Evolutionary conservation across 2,329 filamentous ascomycete genomes (phyloP).

Genomic region (Pestalotiopsis sp.): DNA sequence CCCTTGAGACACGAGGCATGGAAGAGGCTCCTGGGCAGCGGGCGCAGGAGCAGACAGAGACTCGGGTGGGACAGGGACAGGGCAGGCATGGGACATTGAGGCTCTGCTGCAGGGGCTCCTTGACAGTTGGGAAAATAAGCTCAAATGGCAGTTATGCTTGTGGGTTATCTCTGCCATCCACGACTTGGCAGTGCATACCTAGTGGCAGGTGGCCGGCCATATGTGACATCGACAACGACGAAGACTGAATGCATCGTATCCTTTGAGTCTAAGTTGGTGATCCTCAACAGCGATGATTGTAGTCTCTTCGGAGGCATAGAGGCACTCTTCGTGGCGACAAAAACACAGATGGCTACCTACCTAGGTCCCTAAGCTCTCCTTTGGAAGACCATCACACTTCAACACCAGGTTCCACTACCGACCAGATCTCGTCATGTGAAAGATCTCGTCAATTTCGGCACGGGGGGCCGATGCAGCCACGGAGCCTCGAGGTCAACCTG

Average conservation of each 20-base stretch:
- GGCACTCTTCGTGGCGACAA: too few relatives aligned
- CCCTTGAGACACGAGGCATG: neutral
- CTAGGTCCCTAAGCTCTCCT: too few relatives aligned
- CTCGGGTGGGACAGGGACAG: neutral
- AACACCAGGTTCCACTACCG: neutral
- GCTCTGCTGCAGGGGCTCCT: conserved; percentile 4
- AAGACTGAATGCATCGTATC: too few relatives aligned
- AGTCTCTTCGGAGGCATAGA: too few relatives aligned
- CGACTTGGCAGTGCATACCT: neutral
- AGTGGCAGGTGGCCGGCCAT: too few relatives aligned
- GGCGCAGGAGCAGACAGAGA: neutral
- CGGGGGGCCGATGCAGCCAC: neutral
- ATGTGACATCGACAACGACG: too few relatives aligned
- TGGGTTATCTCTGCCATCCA: neutral
- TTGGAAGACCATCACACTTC: neutral
- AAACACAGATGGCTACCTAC: too few relatives aligned
- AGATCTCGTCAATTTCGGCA: neutral
- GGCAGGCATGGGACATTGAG: neutral
- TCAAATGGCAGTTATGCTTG: neutral
- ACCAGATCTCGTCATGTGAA: neutral
- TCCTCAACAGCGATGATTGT: too few relatives aligned
- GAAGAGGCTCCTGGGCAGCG: neutral
- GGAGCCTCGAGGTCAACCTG: neutral
- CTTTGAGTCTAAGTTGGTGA: too few relatives aligned
- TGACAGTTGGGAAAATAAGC: neutral